These are phyloP conservation scores for Hyaloscypha bicolor DNA, from an alignment of 495 filamentous ascomycete genomes.

Conservation along the genomic window DNA sequence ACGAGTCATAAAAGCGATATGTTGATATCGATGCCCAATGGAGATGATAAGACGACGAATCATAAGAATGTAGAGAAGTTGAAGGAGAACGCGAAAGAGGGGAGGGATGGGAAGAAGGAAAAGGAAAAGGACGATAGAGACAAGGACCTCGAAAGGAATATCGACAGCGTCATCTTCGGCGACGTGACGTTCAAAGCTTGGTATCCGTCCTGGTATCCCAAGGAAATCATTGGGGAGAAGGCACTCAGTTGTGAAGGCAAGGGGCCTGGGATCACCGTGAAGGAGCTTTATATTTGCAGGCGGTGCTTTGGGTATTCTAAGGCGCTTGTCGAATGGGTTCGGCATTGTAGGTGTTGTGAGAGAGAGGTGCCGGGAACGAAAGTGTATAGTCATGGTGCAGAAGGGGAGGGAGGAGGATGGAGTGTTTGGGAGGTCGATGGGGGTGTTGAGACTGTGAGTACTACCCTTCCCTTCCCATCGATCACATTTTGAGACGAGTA, in stretches of 20 bases:
- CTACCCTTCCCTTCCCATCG: slow-evolving; percentile 1
- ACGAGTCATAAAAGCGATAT: not conserved
- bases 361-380: slow-evolving; percentile 45
- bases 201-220: slow-evolving; percentile 77
- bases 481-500: slow-evolving; percentile 11
- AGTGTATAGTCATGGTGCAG: slow-evolving; percentile 54
- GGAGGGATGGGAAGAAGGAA: not conserved
- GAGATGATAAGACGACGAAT: not conserved
- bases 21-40: not conserved
- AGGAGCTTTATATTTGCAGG: slow-evolving; percentile 82
- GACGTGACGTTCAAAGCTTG: slow-evolving; percentile 73
- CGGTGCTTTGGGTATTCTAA: slow-evolving; percentile 92
- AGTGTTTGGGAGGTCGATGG: slow-evolving; percentile 92
- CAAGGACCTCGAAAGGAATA: slow-evolving; percentile 54
- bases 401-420: slow-evolving; percentile 58
- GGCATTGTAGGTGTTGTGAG: slow-evolving; percentile 46
- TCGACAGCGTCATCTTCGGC: slow-evolving; percentile 75
- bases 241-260: slow-evolving; percentile 28
- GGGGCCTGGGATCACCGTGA: slow-evolving; percentile 42
- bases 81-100: not conserved
- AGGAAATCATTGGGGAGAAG: slow-evolving; percentile 70
- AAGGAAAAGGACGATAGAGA: slow-evolving; percentile 19
- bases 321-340: slow-evolving; percentile 61
- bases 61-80: not conserved
- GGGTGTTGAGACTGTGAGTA: slow-evolving; percentile 68